Base-by-base conservation (phyloP, 371 early-diverging fungal genomes). In the Capillidium heterosporum region DNA sequence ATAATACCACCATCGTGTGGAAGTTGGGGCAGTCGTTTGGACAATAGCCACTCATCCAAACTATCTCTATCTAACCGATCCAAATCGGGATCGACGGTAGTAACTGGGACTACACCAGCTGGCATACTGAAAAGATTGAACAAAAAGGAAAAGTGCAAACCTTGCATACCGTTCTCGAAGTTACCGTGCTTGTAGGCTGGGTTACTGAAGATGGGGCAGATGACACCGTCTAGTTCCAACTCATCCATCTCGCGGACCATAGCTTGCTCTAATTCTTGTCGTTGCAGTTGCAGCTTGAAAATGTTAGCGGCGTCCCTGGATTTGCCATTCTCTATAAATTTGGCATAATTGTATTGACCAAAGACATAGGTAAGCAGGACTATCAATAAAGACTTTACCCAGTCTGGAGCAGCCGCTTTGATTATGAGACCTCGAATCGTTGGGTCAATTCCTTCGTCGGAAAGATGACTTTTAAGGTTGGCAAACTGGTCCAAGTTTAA, bases 91-190 rank as follows among this genome's bases (percentile, higher is more conserved):
- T 46, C 31, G 5, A 57, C 57, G 24, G 17, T 28, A 46, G 47
- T 57, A 3, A 46, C 47, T n/a, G 57, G 57, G n/a, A 57, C 17
- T n/a, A 26, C 44, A 19, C 57, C 57, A 19, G 57, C 21, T 29
- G 57, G n/a, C 15, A 46, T 21, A 46, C 28, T 32, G 8, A 57
- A 29, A 1, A 57, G 5, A 48, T 57, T 57, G 21, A 17, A 19
- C 7, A 57, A n/a, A 2, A 44, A 15, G 5, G 57, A 46, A 19
- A 43, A 57, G 29, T 32, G 2, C 4, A 8, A 15, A 5, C 32
- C 32, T 2, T 13, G n/a, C 1, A 35, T 3, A n/a, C 23, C 26
- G 10, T 46, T 46, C 8, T 11, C 10, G 13, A 46, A 29, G 17
- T 26, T 17, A 1, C 31, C 47, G 31, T 57, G 57, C n/a, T 10